Evolutionary conservation across 441 rosid species (phyloP), one percentile per base, ranked within the genome.

Genomic region (Cnidoscolus chayamansa): DNA sequence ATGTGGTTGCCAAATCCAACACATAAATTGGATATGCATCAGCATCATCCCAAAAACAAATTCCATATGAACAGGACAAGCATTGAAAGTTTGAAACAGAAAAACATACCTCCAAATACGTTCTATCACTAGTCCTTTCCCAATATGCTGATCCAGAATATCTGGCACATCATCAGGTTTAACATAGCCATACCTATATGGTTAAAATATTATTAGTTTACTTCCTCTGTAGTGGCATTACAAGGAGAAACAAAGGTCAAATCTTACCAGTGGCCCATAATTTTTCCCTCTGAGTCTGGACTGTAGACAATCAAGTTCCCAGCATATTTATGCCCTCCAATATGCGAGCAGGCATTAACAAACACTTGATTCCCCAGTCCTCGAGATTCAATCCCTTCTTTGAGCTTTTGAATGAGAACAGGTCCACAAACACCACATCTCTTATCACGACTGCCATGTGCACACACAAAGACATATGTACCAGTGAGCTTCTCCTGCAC

Each of bases 341-440:
- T 65, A 80, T 94, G 98, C 78, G 99, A 90, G 78, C 98, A 92
- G 0, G 94, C 91, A 71, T 64, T 81, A 49, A 92, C 92, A 67
- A 83, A 81, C 19, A 92, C 84, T 70, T 86, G 77, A 50, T 79
- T 88, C 31, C 83, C 76, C 81, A 90, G 77, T 68, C 91, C 92
- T 13, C 89, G 90, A 9, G 76, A 74, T 54, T 74, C 86, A 62
- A 90, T 86, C 79, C 86, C 98, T 81, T 83, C 81, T 3, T 79
- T 76, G 19, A 94, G 83, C 75, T 80, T 94, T 63, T 88, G 87
- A 61, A 95, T 87, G 0, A 95, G 88, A 67, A 72, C 81, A 0
- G 99, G 99, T 71, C 99, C 99, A 81, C 97, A 92, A 74, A 95
- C 93, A 61, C 98, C 99, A 57, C 98, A 95, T 70, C 98, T 86